These are phyloP conservation scores for Eremochloa ophiuroides DNA, from an alignment of 176 grass and related monocot genomes.

Conservation along the genomic window DNA sequence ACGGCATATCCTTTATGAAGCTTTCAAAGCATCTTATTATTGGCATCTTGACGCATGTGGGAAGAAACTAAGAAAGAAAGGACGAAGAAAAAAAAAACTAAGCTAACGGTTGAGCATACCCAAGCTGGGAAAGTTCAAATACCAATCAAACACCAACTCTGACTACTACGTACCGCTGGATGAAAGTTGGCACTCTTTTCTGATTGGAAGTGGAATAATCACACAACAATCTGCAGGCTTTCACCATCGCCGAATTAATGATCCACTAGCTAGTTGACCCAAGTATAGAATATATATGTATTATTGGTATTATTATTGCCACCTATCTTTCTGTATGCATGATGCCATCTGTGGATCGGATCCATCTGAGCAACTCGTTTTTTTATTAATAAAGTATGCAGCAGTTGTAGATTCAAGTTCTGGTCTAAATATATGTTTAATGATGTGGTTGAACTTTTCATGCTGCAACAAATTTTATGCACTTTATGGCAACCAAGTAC, in stretches of 20 bases:
- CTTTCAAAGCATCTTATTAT: conserved; percentile 43
- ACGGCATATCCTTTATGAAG: conserved; percentile 9
- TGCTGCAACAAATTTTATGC: background rate
- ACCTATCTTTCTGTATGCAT: background rate
- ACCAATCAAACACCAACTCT: conserved; percentile 20
- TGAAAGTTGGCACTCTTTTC: background rate
- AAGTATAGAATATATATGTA: background rate
- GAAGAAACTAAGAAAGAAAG: background rate
- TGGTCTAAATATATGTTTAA: background rate
- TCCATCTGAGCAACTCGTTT: background rate
- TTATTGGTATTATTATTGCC: background rate
- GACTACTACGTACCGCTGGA: background rate
- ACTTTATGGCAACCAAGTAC: background rate
- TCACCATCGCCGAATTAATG: conserved; percentile 3
- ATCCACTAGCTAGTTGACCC: conserved; percentile 18
- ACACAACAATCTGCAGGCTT: background rate
- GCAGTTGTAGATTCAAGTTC: background rate
- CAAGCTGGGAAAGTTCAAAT: conserved; percentile 11
- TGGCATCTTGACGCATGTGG: conserved; percentile 12
- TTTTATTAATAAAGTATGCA: background rate
- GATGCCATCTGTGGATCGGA: background rate
- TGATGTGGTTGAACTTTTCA: background rate
- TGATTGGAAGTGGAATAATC: conserved; percentile 15
- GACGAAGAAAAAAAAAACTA: background rate
- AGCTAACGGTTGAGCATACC: background rate